phyloP scores from a whole-genome alignment of 257 asterid genomes.

The Euphrasia confusa region DNA sequence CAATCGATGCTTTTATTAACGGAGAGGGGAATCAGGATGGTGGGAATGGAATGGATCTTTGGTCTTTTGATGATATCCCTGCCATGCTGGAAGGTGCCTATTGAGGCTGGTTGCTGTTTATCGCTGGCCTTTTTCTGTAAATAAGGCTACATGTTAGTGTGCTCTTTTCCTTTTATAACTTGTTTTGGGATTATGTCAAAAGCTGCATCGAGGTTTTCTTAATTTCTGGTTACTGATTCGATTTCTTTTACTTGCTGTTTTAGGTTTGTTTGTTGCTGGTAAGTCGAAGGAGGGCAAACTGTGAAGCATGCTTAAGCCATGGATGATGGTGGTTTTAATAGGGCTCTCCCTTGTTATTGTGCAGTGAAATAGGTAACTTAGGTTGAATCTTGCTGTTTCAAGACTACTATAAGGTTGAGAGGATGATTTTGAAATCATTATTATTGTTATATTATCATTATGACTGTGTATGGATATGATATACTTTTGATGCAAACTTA shows the following conservation, averaged over 20 bases:
- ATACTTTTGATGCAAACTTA: slow-evolving; percentile 20
- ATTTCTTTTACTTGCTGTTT: slow-evolving; percentile 5
- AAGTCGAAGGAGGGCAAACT: slow-evolving; percentile 23
- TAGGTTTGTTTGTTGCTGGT: slow-evolving; percentile 47
- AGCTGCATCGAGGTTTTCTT: background rate
- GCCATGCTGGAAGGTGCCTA: slow-evolving; percentile 49
- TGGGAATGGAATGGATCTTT: slow-evolving; percentile 59
- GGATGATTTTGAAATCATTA: slow-evolving; percentile 11
- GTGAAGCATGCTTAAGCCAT: slow-evolving; percentile 51
- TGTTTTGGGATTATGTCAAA: too few relatives aligned
- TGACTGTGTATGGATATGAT: slow-evolving; percentile 27
- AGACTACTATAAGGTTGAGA: slow-evolving; percentile 22
- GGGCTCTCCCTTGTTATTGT: slow-evolving; percentile 26
- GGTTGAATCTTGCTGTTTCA: slow-evolving; percentile 28
- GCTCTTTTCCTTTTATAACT: background rate
- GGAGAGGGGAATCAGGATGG: slow-evolving; percentile 51
- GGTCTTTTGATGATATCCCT: slow-evolving; percentile 67
- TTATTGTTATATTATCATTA: slow-evolving; percentile 1
- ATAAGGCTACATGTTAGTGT: slow-evolving; percentile 72
- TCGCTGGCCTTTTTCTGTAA: slow-evolving; percentile 39
- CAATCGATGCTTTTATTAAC: slow-evolving; percentile 61
- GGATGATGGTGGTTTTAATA: slow-evolving; percentile 37
- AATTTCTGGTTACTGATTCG: slow-evolving; percentile 14
- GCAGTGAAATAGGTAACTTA: slow-evolving; percentile 36
- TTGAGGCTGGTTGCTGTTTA: slow-evolving; percentile 31